Conservation (phyloP, 371 early-diverging fungal species). For the Mortierella sp. region DNA sequence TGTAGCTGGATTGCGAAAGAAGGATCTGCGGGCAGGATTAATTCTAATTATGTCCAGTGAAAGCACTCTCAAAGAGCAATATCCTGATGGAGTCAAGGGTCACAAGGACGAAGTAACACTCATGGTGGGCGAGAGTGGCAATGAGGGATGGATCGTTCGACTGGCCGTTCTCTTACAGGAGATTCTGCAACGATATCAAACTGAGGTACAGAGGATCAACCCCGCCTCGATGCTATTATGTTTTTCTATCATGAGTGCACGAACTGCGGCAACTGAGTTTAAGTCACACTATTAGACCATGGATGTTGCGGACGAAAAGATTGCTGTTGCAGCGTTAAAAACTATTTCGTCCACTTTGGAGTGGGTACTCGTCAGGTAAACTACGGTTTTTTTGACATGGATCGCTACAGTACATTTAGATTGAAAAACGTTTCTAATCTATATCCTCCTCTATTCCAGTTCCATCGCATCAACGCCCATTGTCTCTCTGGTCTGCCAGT, state of each 20-base stretch:
- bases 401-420: too few species aligned
- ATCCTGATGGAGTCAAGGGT: constrained; percentile 52
- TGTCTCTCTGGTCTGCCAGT: constrained; percentile 32
- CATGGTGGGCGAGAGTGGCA: constrained; percentile 56
- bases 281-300: constrained; percentile 2
- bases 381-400: neutral
- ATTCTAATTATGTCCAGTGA: constrained; percentile 50
- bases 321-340: constrained; percentile 41
- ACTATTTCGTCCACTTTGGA: constrained; percentile 49
- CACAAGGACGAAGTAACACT: constrained; percentile 37
- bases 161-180: constrained; percentile 38
- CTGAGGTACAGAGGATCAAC: constrained; percentile 4
- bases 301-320: constrained; percentile 40
- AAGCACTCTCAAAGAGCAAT: constrained; percentile 30
- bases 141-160: constrained; percentile 63
- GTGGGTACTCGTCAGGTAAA: constrained; percentile 53
- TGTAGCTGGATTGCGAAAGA: constrained; percentile 60
- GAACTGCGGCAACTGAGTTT: neutral
- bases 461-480: constrained; percentile 19
- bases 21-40: constrained; percentile 61
- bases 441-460: constrained; percentile 5
- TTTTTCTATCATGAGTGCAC: neutral
- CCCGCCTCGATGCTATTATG: neutral
- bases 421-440: too few species aligned
- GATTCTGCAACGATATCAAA: constrained; percentile 34